phyloP scores from a whole-genome alignment of 345 rosid genomes.

The Aurinia saxatilis region DNA sequence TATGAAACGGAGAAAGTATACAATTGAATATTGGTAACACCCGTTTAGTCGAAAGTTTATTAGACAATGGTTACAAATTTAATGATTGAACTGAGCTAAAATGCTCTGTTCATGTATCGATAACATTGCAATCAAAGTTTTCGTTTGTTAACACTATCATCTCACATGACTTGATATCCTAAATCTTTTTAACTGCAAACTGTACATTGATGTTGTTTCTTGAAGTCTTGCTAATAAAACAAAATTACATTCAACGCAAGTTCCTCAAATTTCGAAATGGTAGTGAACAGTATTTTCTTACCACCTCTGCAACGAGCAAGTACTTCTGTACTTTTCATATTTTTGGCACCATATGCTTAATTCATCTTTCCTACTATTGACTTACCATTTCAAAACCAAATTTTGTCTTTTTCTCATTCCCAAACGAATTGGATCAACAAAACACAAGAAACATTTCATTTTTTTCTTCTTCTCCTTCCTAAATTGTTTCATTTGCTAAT shows the following conservation, averaged over 20 bases:
- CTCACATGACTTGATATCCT: slow-evolving; percentile 15
- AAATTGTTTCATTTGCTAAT: no score
- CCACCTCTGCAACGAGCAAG: slow-evolving; percentile 12
- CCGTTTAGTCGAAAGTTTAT: no score
- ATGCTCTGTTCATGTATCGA: not conserved
- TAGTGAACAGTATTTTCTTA: slow-evolving; percentile 5
- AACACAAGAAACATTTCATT: not conserved
- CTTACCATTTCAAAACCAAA: not conserved
- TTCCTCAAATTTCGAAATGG: not conserved
- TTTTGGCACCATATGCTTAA: not conserved
- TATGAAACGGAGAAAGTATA: no score
- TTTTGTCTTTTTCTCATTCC: not conserved
- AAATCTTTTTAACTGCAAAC: slow-evolving; percentile 20
- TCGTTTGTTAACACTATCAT: not conserved
- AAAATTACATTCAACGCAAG: slow-evolving; percentile 28
- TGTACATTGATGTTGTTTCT: slow-evolving; percentile 7
- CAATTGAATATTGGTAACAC: no score
- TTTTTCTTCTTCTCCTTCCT: no score
- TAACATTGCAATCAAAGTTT: not conserved
- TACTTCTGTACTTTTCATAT: slow-evolving; percentile 12
- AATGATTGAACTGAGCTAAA: no score
- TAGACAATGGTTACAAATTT: no score
- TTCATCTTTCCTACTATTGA: not conserved
- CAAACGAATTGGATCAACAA: not conserved
- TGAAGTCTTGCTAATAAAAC: slow-evolving; percentile 6